Conservation (phyloP, 495 filamentous ascomycete genomes). For the Chaetomium cochliodes region DNA sequence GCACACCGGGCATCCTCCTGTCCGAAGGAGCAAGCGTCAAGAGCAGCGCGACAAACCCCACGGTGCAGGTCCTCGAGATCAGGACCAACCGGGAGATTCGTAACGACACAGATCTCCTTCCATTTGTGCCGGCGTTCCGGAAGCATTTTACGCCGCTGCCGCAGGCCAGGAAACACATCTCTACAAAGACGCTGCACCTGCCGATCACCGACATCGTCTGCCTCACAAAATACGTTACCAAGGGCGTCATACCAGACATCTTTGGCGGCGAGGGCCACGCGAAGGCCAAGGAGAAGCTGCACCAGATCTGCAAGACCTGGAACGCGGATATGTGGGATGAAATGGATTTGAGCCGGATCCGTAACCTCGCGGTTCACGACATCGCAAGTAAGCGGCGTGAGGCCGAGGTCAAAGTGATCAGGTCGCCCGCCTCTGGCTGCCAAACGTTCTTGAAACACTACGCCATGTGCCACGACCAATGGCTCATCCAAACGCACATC, state of each 20-base stretch:
- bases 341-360: conserved; percentile 75
- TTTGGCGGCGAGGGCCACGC: conserved; percentile 45
- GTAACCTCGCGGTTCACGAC: conserved; percentile 72
- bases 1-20: conserved; percentile 77
- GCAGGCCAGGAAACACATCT: conserved; percentile 56
- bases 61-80: conserved; percentile 75
- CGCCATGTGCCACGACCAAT: conserved; percentile 91
- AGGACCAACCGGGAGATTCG: conserved; percentile 58
- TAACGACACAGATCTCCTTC: conserved; percentile 75
- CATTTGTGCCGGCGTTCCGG: conserved; percentile 69
- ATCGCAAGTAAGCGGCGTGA: conserved; percentile 65
- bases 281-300: conserved; percentile 59
- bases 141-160: conserved; percentile 60
- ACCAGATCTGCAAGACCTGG: conserved; percentile 67
- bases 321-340: conserved; percentile 75
- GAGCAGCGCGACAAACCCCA: conserved; percentile 58
- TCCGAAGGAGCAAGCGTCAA: conserved; percentile 62
- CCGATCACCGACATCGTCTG: conserved; percentile 74
- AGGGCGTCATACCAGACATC: conserved; percentile 56
- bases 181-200: conserved; percentile 61
- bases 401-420: conserved; percentile 57
- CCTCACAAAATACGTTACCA: conserved; percentile 70
- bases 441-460: conserved; percentile 83
- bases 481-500: conserved; percentile 90
- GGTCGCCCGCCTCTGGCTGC: conserved; percentile 62